phyloP scores from a whole-genome alignment of 495 filamentous ascomycete species.

The Podospora pseudopauciseta region DNA sequence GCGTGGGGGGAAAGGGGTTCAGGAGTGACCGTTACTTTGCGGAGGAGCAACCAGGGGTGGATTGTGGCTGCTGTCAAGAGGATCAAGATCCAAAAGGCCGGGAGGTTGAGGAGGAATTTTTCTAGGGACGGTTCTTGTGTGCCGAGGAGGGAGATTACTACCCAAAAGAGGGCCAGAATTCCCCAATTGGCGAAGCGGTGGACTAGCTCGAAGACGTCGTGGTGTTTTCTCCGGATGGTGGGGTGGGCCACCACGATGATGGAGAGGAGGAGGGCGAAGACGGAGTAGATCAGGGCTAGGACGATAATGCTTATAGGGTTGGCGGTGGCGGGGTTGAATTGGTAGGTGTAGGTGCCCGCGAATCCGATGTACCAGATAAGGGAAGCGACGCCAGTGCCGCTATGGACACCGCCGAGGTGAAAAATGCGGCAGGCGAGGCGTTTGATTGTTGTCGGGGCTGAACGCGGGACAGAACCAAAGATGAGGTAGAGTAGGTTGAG shows the following conservation, averaged over 20 bases:
- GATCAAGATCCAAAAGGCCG: slow-evolving; percentile 67
- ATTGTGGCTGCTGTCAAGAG: slow-evolving; percentile 56
- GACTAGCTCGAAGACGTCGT: slow-evolving; percentile 62
- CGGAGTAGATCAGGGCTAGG: slow-evolving; percentile 35
- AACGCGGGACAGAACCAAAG: slow-evolving; percentile 54
- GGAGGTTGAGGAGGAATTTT: slow-evolving; percentile 48
- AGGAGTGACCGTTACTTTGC: slow-evolving; percentile 55
- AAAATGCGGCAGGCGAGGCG: slow-evolving; percentile 65
- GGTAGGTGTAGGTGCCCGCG: slow-evolving; percentile 45
- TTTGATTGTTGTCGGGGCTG: slow-evolving; percentile 61
- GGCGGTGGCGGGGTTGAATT: slow-evolving; percentile 26
- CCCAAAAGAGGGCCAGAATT: slow-evolving; percentile 58
- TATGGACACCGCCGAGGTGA: slow-evolving; percentile 73
- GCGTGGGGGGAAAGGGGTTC: slow-evolving; percentile 67
- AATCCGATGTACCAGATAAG: slow-evolving; percentile 64
- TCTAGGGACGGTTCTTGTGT: slow-evolving; percentile 29
- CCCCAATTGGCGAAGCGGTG: slow-evolving; percentile 66
- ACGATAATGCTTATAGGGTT: not conserved
- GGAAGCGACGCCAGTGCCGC: slow-evolving; percentile 64
- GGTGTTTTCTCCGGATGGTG: slow-evolving; percentile 46
- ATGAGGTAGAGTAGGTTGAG: slow-evolving; percentile 66
- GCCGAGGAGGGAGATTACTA: slow-evolving; percentile 54
- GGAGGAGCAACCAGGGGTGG: slow-evolving; percentile 65
- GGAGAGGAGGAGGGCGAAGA: slow-evolving; percentile 39
- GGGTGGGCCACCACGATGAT: slow-evolving; percentile 50